phyloP scores from a whole-genome alignment of 176 grass and related monocot genomes.

The Tillandsia leiboldiana region DNA sequence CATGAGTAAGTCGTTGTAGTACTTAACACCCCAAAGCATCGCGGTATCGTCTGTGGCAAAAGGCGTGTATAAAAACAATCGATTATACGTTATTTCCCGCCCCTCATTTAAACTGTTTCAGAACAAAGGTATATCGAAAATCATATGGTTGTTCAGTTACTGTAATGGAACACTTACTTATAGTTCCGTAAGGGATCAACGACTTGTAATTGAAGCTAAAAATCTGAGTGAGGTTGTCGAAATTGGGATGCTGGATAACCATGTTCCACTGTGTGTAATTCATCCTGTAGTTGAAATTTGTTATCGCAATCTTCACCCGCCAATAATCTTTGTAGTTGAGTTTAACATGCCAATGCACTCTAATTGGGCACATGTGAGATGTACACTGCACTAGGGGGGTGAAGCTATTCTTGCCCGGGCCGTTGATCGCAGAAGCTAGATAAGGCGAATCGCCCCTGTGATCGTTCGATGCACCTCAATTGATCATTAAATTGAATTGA shows the following conservation, averaged over 20 bases:
- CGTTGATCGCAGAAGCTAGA: conserved; percentile 47
- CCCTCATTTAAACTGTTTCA: background rate
- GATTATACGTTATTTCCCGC: background rate
- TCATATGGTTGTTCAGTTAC: background rate
- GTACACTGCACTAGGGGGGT: conserved; percentile 56
- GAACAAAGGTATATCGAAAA: background rate
- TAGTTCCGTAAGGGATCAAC: conserved; percentile 42
- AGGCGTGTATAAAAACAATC: background rate
- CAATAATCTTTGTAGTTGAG: conserved; percentile 65
- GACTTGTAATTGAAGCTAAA: conserved; percentile 74
- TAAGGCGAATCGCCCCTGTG: conserved; percentile 50
- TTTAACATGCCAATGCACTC: conserved; percentile 76
- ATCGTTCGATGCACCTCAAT: conserved; percentile 3
- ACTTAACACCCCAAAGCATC: conserved; percentile 70
- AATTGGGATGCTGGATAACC: conserved; percentile 60
- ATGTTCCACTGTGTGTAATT: conserved; percentile 80
- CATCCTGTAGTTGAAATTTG: conserved; percentile 75
- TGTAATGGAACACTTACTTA: conserved; percentile 39
- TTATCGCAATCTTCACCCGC: conserved; percentile 54
- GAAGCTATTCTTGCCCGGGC: conserved; percentile 29
- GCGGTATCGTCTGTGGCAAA: conserved; percentile 54
- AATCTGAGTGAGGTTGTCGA: conserved; percentile 46
- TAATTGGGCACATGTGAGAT: conserved; percentile 66
- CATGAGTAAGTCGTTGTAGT: conserved; percentile 73
- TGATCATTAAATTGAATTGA: background rate